Percentiles rank a stretch among this genome's conserved stretches.
Conservation (phyloP, 164 flowering plant species). For the Echeveria elegans region DNA sequence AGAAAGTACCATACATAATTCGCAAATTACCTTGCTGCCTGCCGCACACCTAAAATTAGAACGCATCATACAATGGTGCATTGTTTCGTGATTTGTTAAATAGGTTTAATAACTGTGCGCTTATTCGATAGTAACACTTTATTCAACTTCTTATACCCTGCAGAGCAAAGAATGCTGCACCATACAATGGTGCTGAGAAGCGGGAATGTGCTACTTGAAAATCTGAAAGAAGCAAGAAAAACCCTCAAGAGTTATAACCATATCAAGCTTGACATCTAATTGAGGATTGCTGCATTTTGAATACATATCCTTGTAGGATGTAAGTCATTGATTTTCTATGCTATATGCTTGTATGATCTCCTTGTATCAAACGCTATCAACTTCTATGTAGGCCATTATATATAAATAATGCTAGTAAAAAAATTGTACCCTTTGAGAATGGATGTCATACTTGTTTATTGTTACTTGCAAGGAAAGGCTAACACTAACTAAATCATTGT, state of each 20-base stretch:
- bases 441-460: no score
- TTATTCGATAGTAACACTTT: not conserved
- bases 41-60: no score
- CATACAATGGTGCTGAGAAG: slow-evolving; percentile 6
- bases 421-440: no score
- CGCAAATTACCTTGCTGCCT: not conserved
- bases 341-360: not conserved
- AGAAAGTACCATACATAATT: not conserved
- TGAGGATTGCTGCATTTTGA: not conserved
- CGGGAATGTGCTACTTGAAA: not conserved
- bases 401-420: no score
- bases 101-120: no score
- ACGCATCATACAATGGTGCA: no score
- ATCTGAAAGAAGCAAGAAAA: not conserved
- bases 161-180: slow-evolving; percentile 7
- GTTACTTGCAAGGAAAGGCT: no score
- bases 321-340: not conserved
- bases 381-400: no score
- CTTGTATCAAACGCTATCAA: no score
- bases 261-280: no score
- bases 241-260: not conserved
- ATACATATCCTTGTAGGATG: not conserved
- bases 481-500: no score
- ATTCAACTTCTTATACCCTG: not conserved
- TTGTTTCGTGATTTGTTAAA: no score